A percentile compares a stretch with the other conserved stretches of the same genome.
These are phyloP conservation scores for Strobilomyces echinocephalus DNA, from an alignment of 768 basidiomycete species.

Conservation along the genomic window DNA sequence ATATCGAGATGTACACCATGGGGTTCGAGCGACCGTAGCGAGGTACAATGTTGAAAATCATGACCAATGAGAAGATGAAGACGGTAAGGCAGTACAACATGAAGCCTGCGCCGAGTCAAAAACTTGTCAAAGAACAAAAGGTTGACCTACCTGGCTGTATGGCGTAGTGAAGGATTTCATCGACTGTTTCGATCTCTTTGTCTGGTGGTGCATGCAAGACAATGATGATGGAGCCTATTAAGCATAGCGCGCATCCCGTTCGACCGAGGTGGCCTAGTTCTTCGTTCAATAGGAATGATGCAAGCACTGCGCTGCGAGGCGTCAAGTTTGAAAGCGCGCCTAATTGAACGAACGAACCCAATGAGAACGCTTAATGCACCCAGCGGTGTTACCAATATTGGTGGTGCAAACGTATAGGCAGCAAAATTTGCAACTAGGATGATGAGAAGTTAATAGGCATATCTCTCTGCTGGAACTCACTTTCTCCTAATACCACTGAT, in stretches of 20 bases:
- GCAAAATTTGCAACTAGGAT: constrained; percentile 80
- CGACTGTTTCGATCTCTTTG: constrained; percentile 87
- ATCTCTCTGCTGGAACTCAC: constrained; percentile 38
- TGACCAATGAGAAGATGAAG: constrained; percentile 71
- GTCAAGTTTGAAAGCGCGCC: constrained; percentile 6
- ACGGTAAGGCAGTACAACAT: constrained; percentile 86
- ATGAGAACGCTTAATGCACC: constrained; percentile 95
- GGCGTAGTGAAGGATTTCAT: constrained; percentile 90
- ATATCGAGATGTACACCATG: constrained; percentile 91
- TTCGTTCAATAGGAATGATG: constrained; percentile 89
- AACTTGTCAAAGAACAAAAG: not conserved
- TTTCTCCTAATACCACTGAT: constrained; percentile 90
- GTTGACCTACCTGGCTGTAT: constrained; percentile 73
- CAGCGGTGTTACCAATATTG: constrained; percentile 97
- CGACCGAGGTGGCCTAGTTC: constrained; percentile 91
- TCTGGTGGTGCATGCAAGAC: constrained; percentile 96
- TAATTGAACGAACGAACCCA: constrained; percentile 53
- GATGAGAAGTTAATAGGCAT: constrained; percentile 1
- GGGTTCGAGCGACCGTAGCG: constrained; percentile 85
- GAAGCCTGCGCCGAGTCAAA: constrained; percentile 59
- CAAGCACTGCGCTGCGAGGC: constrained; percentile 74
- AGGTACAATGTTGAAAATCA: constrained; percentile 85
- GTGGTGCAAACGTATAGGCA: constrained; percentile 95
- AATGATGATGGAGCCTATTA: constrained; percentile 89
- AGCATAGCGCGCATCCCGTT: constrained; percentile 76